These are phyloP conservation scores for Nepenthes mirabilis DNA, from an alignment of 148 eudicot species.

Conservation along the genomic window DNA sequence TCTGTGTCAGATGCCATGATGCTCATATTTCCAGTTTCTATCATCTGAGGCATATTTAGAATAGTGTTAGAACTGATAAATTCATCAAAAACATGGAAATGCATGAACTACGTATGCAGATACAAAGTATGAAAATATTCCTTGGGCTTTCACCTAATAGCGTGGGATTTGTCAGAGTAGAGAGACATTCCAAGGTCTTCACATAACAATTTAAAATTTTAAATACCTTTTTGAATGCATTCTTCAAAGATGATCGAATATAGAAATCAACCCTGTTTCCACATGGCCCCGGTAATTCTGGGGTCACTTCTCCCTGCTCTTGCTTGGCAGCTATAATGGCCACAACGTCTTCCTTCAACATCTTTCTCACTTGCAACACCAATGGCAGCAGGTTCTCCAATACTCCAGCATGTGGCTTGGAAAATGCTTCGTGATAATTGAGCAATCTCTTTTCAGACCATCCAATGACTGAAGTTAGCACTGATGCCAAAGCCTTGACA, in stretches of 20 bases:
- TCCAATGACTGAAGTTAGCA: conserved; percentile 38
- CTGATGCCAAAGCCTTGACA: conserved; percentile 41
- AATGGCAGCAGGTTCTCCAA: conserved; percentile 65
- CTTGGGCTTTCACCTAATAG: too few relatives aligned
- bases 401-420: conserved; percentile 19
- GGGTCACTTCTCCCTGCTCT: conserved; percentile 16
- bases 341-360: conserved; percentile 56
- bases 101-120: neutral
- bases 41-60: conserved; percentile 22
- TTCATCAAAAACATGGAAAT: too few relatives aligned
- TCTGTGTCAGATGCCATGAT: conserved; percentile 23
- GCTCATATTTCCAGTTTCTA: conserved; percentile 27
- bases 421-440: conserved; percentile 39
- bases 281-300: conserved; percentile 8
- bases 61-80: neutral
- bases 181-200: neutral
- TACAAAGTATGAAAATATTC: neutral
- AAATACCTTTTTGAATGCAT: conserved; percentile 62
- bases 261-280: conserved; percentile 61
- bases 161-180: too few relatives aligned
- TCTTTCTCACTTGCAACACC: conserved; percentile 39
- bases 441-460: conserved; percentile 69
- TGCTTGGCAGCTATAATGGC: conserved; percentile 24
- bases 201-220: too few relatives aligned
- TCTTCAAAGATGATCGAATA: conserved; percentile 54